A percentile compares a stretch with the other conserved stretches of the same genome.
phyloP scores from a whole-genome alignment of 257 asterid genomes.

The Przewalskia tangutica region DNA sequence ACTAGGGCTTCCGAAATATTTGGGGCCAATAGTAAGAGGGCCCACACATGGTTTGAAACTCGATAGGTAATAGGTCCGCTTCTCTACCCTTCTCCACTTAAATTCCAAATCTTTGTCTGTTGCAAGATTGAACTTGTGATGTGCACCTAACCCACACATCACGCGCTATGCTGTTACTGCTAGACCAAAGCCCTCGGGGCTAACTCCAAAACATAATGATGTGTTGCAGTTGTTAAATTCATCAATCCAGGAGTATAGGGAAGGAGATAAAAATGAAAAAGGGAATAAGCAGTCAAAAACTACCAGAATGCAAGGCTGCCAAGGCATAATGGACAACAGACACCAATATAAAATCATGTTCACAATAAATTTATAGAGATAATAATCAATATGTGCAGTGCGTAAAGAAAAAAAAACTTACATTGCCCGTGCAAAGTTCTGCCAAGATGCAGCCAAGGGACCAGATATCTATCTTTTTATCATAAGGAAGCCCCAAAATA shows the following conservation, averaged over 20 bases:
- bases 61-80: neutral
- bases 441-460: conserved; percentile 82
- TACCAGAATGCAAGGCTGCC: conserved; percentile 1
- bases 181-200: neutral
- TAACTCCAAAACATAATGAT: neutral
- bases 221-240: neutral
- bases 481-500: conserved; percentile 62
- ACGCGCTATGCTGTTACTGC: neutral
- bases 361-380: neutral
- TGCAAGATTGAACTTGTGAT: neutral
- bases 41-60: neutral
- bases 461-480: conserved; percentile 67
- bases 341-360: neutral
- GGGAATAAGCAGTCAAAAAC: neutral
- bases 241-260: neutral
- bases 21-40: neutral
- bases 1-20: neutral
- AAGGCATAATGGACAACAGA: neutral
- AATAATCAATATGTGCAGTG: neutral
- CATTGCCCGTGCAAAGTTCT: conserved; percentile 81
- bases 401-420: conserved; percentile 19
- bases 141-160: neutral
- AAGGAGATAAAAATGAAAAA: neutral
- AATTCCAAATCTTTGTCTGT: neutral
- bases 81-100: neutral